These are phyloP conservation scores for Vinca minor DNA, from an alignment of 257 asterid genomes.

Conservation along the genomic window DNA sequence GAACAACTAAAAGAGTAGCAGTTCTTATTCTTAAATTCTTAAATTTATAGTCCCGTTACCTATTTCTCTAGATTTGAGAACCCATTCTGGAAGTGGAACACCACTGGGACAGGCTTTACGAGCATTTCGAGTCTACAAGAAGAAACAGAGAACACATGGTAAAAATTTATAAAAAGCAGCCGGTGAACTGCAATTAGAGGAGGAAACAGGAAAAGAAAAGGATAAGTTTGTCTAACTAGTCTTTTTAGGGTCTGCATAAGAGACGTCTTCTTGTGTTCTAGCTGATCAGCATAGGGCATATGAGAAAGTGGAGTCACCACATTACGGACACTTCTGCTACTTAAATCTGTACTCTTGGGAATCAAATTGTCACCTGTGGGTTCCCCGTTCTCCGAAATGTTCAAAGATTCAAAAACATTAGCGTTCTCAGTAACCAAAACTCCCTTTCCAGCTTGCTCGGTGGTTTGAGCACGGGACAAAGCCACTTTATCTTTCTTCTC, in stretches of 20 bases:
- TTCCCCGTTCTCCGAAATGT: constrained; percentile 32
- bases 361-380: constrained; percentile 23
- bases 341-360: constrained; percentile 29
- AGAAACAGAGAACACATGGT: not conserved
- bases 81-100: constrained; percentile 85
- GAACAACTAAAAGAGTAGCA: not conserved
- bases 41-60: constrained; percentile 33
- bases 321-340: constrained; percentile 64
- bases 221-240: constrained; percentile 42
- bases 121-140: constrained; percentile 69
- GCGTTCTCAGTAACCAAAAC: constrained; percentile 18
- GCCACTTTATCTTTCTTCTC: constrained; percentile 47
- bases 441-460: constrained; percentile 23
- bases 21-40: not conserved
- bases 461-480: constrained; percentile 12
- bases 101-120: constrained; percentile 92
- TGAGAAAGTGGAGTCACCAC: constrained; percentile 96
- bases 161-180: not conserved
- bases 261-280: constrained; percentile 68
- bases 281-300: constrained; percentile 80
- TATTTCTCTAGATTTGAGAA: constrained; percentile 75
- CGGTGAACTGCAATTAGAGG: not conserved
- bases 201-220: constrained; percentile 1
- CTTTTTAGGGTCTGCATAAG: constrained; percentile 63
- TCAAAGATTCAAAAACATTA: constrained; percentile 18